Conservation (phyloP, 306 rosid genomes). For the Casuarina cunninghamiana region DNA sequence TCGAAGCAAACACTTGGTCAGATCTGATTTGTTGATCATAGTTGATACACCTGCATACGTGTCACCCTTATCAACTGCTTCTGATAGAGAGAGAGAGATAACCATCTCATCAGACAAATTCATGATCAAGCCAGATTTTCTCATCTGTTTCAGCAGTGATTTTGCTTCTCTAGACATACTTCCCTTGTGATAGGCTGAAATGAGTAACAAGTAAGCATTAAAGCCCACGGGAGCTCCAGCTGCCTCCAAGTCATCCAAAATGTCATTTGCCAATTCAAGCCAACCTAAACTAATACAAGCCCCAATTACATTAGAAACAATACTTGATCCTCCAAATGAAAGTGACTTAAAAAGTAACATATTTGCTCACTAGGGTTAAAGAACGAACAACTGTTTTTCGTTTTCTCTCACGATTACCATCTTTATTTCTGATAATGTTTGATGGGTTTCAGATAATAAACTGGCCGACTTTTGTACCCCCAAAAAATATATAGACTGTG, state of each 20-base stretch:
- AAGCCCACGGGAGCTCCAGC: conserved; percentile 41
- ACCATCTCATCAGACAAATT: conserved; percentile 27
- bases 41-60: conserved; percentile 6
- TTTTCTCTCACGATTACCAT: too few species aligned
- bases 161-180: conserved; percentile 68
- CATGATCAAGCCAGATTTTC: conserved; percentile 18
- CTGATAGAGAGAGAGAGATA: background rate
- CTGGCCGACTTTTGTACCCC: too few species aligned
- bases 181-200: conserved; percentile 56
- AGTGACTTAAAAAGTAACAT: too few species aligned
- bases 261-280: conserved; percentile 88
- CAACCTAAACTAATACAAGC: conserved; percentile 78
- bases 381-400: too few species aligned
- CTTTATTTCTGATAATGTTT: too few species aligned
- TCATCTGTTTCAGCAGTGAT: conserved; percentile 56
- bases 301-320: conserved; percentile 56
- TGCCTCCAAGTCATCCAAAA: conserved; percentile 72
- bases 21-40: conserved; percentile 29
- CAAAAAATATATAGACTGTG: too few species aligned
- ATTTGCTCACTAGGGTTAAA: too few species aligned
- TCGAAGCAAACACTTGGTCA: conserved; percentile 49
- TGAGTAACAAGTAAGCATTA: conserved; percentile 42
- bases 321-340: conserved; percentile 37
- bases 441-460: too few species aligned
- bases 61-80: background rate